Percentiles rank a stretch among this genome's conserved stretches.
Conservation (phyloP, 1,284 basidiomycete genomes). For the Cutaneotrichosporon mucoides region DNA sequence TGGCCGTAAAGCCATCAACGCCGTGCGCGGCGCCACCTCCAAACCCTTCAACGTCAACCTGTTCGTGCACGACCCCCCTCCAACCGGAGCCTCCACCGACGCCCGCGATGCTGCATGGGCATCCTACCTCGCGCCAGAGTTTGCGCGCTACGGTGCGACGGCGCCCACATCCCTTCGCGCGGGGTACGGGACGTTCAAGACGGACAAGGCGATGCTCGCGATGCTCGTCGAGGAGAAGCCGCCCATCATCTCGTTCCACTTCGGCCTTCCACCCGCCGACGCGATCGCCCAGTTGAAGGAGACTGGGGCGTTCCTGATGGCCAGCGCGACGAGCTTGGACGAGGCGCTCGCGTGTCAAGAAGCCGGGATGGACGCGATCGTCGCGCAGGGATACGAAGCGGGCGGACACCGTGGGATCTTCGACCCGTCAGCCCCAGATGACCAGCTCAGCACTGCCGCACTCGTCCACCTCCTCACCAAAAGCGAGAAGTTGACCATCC, state of each 20-base stretch:
- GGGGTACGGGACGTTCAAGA: conserved; percentile 32
- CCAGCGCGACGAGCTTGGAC: conserved; percentile 29
- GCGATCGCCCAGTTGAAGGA: conserved; percentile 22
- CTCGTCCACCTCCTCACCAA: conserved; percentile 24
- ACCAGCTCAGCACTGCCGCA: conserved; percentile 25
- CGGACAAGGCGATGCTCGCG: conserved; percentile 27
- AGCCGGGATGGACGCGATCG: conserved; percentile 31
- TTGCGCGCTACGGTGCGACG: conserved; percentile 19
- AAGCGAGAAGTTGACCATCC: conserved; percentile 8
- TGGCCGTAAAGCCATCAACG: conserved; percentile 26
- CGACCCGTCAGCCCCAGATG: conserved; percentile 24
- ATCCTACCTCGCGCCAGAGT: conserved; percentile 21
- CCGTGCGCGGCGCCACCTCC: conserved; percentile 19
- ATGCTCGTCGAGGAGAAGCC: conserved; percentile 32
- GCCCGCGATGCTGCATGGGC: conserved; percentile 24
- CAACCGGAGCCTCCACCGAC: conserved; percentile 4
- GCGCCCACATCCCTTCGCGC: conserved; percentile 23
- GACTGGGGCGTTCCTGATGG: conserved; percentile 24
- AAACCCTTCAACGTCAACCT: conserved; percentile 41
- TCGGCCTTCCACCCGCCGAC: conserved; percentile 29
- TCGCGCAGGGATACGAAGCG: conserved; percentile 41
- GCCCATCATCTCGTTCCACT: conserved; percentile 39
- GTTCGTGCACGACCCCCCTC: conserved; percentile 24
- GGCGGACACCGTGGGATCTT: conserved; percentile 44
- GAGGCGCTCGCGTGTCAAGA: conserved; percentile 28